Conservation (phyloP, 768 basidiomycete species). For the Tricholoma sp. region DNA sequence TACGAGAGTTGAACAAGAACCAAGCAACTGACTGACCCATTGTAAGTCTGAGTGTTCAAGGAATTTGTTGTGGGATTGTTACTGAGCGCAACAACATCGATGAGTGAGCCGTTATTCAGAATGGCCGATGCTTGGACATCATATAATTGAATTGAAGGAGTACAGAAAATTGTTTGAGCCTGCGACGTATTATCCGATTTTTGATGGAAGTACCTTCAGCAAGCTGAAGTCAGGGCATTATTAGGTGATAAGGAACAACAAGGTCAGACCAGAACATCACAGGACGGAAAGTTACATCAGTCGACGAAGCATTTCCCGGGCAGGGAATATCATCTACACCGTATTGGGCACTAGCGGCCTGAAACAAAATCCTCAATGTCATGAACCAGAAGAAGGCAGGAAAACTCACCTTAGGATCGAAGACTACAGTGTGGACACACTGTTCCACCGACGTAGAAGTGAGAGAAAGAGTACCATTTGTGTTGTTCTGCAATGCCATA, state of each 20-base stretch:
- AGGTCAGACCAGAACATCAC: slow-evolving; percentile 61
- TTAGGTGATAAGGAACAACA: not conserved
- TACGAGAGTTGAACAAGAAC: not conserved
- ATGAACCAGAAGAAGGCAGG: not conserved
- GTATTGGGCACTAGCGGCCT: slow-evolving; percentile 43
- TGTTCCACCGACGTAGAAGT: slow-evolving; percentile 41
- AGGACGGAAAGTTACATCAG: slow-evolving; percentile 36
- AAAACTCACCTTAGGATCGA: slow-evolving; percentile 30
- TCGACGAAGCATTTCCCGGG: slow-evolving; percentile 24
- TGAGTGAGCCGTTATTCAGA: slow-evolving; percentile 38
- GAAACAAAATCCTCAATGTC: not conserved
- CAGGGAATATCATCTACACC: slow-evolving; percentile 38
- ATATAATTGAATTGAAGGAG: slow-evolving; percentile 41
- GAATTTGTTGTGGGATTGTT: slow-evolving; percentile 48
- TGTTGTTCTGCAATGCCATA: slow-evolving; percentile 16
- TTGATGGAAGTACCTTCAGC: slow-evolving; percentile 36
- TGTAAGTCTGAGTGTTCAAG: slow-evolving; percentile 45
- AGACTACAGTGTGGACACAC: slow-evolving; percentile 34
- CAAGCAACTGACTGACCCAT: slow-evolving; percentile 40
- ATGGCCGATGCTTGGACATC: slow-evolving; percentile 38
- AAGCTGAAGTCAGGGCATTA: not conserved
- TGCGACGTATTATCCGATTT: slow-evolving; percentile 26
- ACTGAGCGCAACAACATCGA: slow-evolving; percentile 26
- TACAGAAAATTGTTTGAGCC: slow-evolving; percentile 53
- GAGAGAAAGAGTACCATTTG: slow-evolving; percentile 28